Evolutionary conservation across 2,329 filamentous ascomycete species (phyloP), one percentile per base, ranked within the genome.

Genomic region (Sporothrix pseudoabietina): DNA sequence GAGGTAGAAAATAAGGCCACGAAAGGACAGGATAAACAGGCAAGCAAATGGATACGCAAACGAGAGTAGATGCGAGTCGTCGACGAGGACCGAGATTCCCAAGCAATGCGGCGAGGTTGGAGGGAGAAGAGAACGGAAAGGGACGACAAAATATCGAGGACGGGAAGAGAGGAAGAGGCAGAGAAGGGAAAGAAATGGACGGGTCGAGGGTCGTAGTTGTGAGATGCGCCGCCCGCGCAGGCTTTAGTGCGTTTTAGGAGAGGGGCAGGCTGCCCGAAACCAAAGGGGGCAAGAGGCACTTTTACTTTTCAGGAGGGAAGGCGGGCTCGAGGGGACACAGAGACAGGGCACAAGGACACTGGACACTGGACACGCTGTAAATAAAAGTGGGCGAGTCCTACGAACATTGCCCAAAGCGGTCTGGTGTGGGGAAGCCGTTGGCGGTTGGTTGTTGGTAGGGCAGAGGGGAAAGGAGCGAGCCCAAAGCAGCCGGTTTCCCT

Each of bases 401-500:
- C 47, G 41, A 35, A n/a, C 22, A 30, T 66, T 44, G 59, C 73
- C 69, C 14, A 66, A 74, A 72, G 41, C 57, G 55, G 72, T 52
- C 35, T 74, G 65, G 74, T 75, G 75, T 75, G 74, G 74, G 71
- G 74, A 75, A 73, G 65, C 73, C 54, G 72, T 72, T 71, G 71
- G 55, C 19, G 55, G 41, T 47, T 49, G 49, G 39, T 55, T 22
- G 41, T 47, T 49, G 49, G 39, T 55, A 30, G 68, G 66, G 73
- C 22, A 49, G 72, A 57, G 47, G 66, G 57, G 57, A 47, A 72
- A 68, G n/a, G 47, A 49, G 35, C 32, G n/a, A 61, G 39, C 54
- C 22, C 14, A 57, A 54, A 35, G 71, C 22, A 55, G 26, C 59
- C 55, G 44, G 6, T 19, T 49, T 49, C 14, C 44, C 44, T 49